A percentile compares a stretch with the other conserved stretches of the same genome.
phyloP scores from a whole-genome alignment of 139 green algal genomes.

The Volvox reticuliferus region DNA sequence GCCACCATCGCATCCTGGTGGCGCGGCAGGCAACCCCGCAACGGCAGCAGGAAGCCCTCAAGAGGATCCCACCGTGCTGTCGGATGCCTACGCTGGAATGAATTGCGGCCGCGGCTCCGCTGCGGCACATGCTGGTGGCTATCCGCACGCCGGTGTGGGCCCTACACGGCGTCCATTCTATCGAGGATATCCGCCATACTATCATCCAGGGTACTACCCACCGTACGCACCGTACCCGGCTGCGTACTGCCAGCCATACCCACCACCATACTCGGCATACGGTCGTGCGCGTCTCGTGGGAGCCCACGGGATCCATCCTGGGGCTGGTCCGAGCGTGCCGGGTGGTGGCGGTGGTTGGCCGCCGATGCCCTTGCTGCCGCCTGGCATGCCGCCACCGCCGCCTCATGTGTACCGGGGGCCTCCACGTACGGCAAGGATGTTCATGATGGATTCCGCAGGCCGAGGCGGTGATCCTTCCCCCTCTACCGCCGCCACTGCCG shows the following conservation, averaged over 20 bases:
- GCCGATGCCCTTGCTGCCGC: neutral
- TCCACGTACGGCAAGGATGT: neutral
- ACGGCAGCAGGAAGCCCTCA: neutral
- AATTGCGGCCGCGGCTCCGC: neutral
- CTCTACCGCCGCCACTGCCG: too few species aligned
- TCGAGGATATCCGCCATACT: neutral
- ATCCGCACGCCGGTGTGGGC: neutral
- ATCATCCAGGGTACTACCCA: slow-evolving; percentile 2
- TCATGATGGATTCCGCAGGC: neutral
- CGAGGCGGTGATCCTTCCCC: too few species aligned
- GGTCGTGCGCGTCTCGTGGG: neutral
- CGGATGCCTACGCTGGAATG: neutral
- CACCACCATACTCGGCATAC: neutral
- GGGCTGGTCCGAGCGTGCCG: neutral
- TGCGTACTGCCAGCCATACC: neutral
- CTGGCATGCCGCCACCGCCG: neutral
- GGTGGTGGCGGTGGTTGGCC: neutral
- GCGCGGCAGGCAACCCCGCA: neutral
- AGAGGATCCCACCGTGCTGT: neutral
- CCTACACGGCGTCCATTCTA: neutral
- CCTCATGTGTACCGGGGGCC: neutral
- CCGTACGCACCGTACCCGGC: neutral
- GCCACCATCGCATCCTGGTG: neutral
- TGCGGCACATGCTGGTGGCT: neutral
- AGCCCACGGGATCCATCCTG: neutral